Evolutionary conservation across 1,139 yeast genomes (phyloP), one percentile per base, ranked within the genome.

Genomic region (Yamadazyma sp.): DNA sequence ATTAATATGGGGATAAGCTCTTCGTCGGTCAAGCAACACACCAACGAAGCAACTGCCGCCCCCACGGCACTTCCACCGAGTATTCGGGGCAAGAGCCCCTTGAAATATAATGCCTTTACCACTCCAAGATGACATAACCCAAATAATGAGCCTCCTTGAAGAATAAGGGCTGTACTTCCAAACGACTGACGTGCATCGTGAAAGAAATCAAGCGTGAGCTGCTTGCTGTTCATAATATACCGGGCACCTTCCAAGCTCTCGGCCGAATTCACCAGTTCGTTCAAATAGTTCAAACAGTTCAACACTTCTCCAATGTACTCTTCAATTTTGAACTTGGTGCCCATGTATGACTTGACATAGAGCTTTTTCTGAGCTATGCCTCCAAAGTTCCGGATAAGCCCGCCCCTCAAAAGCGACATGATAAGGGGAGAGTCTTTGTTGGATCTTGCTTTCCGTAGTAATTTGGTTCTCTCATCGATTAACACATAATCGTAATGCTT

Each of bases 51-150:
- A 17, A 89, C 92, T 1, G 92, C 84, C 0, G 97, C 95, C 2
- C 97, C 97, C 41, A 88, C 88, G 0, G 96, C 94, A 44, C 92
- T 85, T 0, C 97, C 97, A n/a, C 94, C 86, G 27, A 92, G 78
- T 3, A 92, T 86, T 35, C 85, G 64, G 0, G 98, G 98, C 36
- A 90, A 66, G 27, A 90, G 63, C 0, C 88, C 83, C 45, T 84
- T 81, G 47, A 76, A 74, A 46, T 83, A 78, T 15, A 92, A 64
- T 0, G 94, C 92, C 47, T 85, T 85, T 6, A 90, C 86, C 1
- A 90, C 96, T 1, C 98, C 98, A 34, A 92, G 60, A 58, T 92
- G 98, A 54, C 96, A 89, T 44, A 92, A 67, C 0, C 97, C 97
- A 64, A 90, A 92, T 20, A 92, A 64, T 0, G 97, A 86, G 1